Percentiles rank a stretch among this genome's conserved stretches.
These are phyloP conservation scores for Fusarium sp. DNA, from an alignment of 2,329 filamentous ascomycete genomes.

Conservation along the genomic window DNA sequence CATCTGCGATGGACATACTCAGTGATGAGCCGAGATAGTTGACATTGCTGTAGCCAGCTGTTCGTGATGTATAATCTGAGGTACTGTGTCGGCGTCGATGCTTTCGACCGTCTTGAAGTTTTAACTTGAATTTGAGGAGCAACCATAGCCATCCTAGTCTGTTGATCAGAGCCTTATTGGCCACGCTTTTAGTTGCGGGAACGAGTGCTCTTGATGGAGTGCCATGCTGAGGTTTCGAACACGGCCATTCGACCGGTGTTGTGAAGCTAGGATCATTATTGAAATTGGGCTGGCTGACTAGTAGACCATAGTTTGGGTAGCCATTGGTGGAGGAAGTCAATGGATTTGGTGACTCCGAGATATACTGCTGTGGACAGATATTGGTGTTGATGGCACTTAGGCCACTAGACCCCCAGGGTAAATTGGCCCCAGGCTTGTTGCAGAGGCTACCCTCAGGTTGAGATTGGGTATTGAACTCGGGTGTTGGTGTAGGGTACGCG, in stretches of 20 bases:
- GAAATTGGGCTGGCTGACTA: slow-evolving; percentile 5
- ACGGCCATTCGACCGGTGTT: not conserved
- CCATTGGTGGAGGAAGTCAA: slow-evolving; percentile 15
- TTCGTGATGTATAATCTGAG: slow-evolving; percentile 8
- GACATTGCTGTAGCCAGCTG: not conserved
- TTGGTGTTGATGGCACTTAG: slow-evolving; percentile 22
- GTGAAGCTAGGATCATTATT: not conserved
- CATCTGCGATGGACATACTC: not conserved
- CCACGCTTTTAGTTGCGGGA: not conserved
- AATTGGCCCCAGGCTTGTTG: slow-evolving; percentile 20
- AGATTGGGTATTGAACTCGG: slow-evolving; percentile 18
- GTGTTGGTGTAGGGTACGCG: slow-evolving; percentile 13
- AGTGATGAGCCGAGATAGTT: not conserved
- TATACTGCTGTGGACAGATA: slow-evolving; percentile 6
- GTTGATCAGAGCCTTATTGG: slow-evolving; percentile 6
- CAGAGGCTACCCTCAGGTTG: not conserved
- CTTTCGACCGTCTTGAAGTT: slow-evolving; percentile 8
- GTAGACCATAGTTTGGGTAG: not conserved
- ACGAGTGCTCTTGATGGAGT: slow-evolving; percentile 2
- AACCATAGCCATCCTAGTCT: slow-evolving; percentile 18
- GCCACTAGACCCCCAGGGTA: slow-evolving; percentile 9
- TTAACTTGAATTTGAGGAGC: slow-evolving; percentile 14
- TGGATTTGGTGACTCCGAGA: slow-evolving; percentile 18
- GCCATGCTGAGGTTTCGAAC: not conserved
- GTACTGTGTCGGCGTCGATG: slow-evolving; percentile 5